Percentiles rank a stretch among this genome's conserved stretches.
These are phyloP conservation scores for Solanum clarkiae DNA, from an alignment of 257 asterid species.

Conservation along the genomic window DNA sequence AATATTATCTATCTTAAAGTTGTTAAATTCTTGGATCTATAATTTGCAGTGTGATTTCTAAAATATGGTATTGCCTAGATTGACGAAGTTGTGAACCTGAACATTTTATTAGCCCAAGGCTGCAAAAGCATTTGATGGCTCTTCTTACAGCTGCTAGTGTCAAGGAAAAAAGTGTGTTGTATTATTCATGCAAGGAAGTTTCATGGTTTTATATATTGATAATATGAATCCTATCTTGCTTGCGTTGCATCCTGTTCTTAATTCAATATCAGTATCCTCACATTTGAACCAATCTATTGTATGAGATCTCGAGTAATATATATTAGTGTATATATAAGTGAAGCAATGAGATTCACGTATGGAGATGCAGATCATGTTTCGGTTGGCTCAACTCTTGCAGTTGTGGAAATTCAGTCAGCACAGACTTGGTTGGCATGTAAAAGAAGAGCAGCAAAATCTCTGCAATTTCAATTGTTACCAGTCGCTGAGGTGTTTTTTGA, in stretches of 20 bases:
- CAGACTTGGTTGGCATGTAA: slow-evolving; percentile 86
- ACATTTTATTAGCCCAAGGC: not conserved
- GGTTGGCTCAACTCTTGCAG: slow-evolving; percentile 52
- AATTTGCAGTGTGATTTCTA: not conserved
- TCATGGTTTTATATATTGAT: not conserved
- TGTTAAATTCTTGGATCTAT: not conserved
- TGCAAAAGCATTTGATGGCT: not conserved
- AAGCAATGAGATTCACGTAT: slow-evolving; percentile 84
- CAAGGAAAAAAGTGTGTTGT: not conserved
- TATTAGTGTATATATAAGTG: slow-evolving; percentile 33
- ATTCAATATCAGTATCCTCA: not conserved
- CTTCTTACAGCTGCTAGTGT: not conserved
- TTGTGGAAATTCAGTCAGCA: slow-evolving; percentile 65
- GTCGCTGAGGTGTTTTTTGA: slow-evolving; percentile 68
- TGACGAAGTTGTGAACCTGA: not conserved
- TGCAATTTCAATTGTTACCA: slow-evolving; percentile 57
- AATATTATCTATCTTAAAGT: not conserved
- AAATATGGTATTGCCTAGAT: not conserved
- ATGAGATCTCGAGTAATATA: not conserved
- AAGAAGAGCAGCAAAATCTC: slow-evolving; percentile 30
- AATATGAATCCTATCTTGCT: not conserved
- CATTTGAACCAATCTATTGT: not conserved
- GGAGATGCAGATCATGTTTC: slow-evolving; percentile 74
- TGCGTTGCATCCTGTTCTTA: not conserved
- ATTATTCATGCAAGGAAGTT: not conserved